phyloP scores from a whole-genome alignment of 306 rosid species.

The Ziziphus jujuba region DNA sequence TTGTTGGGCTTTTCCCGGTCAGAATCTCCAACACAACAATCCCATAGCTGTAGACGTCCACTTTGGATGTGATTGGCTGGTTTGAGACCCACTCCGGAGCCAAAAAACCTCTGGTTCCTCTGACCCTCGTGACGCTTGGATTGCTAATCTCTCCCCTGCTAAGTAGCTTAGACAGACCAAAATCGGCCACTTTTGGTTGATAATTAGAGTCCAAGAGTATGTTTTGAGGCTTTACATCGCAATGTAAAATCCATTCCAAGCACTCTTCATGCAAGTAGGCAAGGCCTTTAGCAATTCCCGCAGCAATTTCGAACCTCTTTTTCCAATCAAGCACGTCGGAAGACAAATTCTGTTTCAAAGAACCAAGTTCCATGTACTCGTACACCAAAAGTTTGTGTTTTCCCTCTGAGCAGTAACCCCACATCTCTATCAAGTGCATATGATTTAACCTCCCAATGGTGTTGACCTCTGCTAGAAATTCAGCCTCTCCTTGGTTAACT shows the following conservation, averaged over 20 bases:
- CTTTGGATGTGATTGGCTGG: slow-evolving; percentile 57
- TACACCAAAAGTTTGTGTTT: slow-evolving; percentile 55
- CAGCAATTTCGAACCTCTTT: slow-evolving; percentile 48
- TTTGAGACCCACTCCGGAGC: slow-evolving; percentile 71
- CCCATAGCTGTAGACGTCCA: slow-evolving; percentile 67
- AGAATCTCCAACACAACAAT: slow-evolving; percentile 61
- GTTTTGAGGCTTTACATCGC: slow-evolving; percentile 72
- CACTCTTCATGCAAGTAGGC: slow-evolving; percentile 72
- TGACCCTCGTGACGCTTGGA: slow-evolving; percentile 36
- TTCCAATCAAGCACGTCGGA: slow-evolving; percentile 41
- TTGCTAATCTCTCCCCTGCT: slow-evolving; percentile 35
- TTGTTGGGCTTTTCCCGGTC: slow-evolving; percentile 42
- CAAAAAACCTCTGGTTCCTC: slow-evolving; percentile 72
- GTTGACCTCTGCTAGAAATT: slow-evolving; percentile 59
- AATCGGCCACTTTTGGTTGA: slow-evolving; percentile 65
- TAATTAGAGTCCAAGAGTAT: slow-evolving; percentile 49
- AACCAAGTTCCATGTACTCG: slow-evolving; percentile 53
- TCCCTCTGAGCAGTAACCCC: slow-evolving; percentile 60
- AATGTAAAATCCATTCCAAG: slow-evolving; percentile 73
- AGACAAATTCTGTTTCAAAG: slow-evolving; percentile 35
- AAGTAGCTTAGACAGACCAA: slow-evolving; percentile 50
- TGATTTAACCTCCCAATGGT: slow-evolving; percentile 59
- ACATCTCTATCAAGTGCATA: slow-evolving; percentile 58
- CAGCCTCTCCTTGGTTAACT: slow-evolving; percentile 51
- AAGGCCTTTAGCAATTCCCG: slow-evolving; percentile 55